Evolutionary conservation across 768 basidiomycete species (phyloP).

Genomic region (Suillus decipiens): DNA sequence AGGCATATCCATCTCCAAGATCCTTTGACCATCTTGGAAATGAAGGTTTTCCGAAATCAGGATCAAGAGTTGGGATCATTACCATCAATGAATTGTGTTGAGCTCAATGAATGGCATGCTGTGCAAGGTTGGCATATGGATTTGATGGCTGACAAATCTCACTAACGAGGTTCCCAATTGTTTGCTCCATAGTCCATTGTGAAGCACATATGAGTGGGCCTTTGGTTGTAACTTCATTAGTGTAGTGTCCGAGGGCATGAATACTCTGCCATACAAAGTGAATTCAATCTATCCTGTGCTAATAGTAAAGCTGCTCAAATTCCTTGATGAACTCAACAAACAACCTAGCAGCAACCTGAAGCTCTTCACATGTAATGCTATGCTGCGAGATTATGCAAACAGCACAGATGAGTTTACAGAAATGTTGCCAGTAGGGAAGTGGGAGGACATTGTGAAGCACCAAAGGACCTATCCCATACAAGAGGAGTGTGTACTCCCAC

Average conservation of each 20-base stretch:
- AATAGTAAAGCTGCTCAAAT: slow-evolving; percentile 31
- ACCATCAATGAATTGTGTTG: slow-evolving; percentile 21
- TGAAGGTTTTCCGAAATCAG: neutral
- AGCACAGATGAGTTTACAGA: slow-evolving; percentile 21
- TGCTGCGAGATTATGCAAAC: slow-evolving; percentile 22
- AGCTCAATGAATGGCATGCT: slow-evolving; percentile 21
- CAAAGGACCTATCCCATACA: slow-evolving; percentile 20
- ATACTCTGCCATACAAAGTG: slow-evolving; percentile 31
- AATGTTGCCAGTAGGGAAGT: slow-evolving; percentile 19
- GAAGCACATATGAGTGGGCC: slow-evolving; percentile 25
- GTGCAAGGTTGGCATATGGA: slow-evolving; percentile 28
- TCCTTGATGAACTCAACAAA: slow-evolving; percentile 28
- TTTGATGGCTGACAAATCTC: slow-evolving; percentile 29
- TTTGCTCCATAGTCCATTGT: slow-evolving; percentile 32
- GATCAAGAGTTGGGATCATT: slow-evolving; percentile 11
- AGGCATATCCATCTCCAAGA: slow-evolving; percentile 7
- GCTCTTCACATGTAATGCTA: slow-evolving; percentile 15
- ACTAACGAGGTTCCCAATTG: slow-evolving; percentile 27
- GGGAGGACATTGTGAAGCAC: slow-evolving; percentile 20
- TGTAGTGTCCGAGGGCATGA: slow-evolving; percentile 28
- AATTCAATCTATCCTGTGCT: slow-evolving; percentile 22
- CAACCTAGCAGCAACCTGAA: slow-evolving; percentile 12
- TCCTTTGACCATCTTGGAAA: slow-evolving; percentile 15
- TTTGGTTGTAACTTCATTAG: slow-evolving; percentile 19
- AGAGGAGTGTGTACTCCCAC: slow-evolving; percentile 17